Percentiles rank a stretch among this genome's conserved stretches.
Evolutionary conservation across 352 stramenopile genomes (phyloP).

Genomic region (Paralagenidium karlingii): DNA sequence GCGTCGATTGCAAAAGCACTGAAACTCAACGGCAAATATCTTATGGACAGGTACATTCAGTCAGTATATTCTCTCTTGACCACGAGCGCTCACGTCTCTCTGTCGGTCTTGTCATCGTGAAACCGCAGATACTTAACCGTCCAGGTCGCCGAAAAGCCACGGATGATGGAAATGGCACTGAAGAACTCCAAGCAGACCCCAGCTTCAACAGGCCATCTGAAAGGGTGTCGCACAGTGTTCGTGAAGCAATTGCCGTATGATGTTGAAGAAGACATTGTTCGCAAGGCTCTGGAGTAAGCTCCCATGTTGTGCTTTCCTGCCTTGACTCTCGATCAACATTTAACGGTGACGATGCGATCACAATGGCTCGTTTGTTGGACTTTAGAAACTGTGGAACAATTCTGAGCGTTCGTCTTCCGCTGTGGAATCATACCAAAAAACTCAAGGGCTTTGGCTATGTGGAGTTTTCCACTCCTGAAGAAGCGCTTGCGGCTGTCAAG

Average conservation of each 20-base stretch:
- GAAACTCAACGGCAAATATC: conserved; percentile 77
- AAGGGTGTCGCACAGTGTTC: conserved; percentile 87
- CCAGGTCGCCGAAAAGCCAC: conserved; percentile 55
- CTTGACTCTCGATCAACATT: not conserved
- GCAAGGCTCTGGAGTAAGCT: conserved; percentile 59
- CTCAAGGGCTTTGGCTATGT: conserved; percentile 96
- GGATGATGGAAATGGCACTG: conserved; percentile 51
- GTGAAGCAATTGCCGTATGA: conserved; percentile 94
- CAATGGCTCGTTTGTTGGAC: too few relatives aligned
- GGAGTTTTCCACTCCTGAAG: conserved; percentile 73
- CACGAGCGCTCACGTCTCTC: not conserved
- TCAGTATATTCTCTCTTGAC: not conserved
- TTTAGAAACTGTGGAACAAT: conserved; percentile 87
- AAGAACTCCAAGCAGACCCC: conserved; percentile 40
- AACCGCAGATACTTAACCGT: conserved; percentile 85
- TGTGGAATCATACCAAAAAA: conserved; percentile 90
- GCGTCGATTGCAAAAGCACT: conserved; percentile 68
- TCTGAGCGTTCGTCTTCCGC: conserved; percentile 84
- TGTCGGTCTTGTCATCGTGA: too few relatives aligned
- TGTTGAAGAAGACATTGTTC: conserved; percentile 74
- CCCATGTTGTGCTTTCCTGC: not conserved
- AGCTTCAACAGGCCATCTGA: conserved; percentile 19
- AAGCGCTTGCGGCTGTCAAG: conserved; percentile 48
- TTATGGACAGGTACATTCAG: conserved; percentile 51
- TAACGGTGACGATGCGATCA: not conserved